Evolutionary conservation across 1,139 yeast species (phyloP), one percentile per base, ranked within the genome.

Genomic region (Kodamaea ohmeri): DNA sequence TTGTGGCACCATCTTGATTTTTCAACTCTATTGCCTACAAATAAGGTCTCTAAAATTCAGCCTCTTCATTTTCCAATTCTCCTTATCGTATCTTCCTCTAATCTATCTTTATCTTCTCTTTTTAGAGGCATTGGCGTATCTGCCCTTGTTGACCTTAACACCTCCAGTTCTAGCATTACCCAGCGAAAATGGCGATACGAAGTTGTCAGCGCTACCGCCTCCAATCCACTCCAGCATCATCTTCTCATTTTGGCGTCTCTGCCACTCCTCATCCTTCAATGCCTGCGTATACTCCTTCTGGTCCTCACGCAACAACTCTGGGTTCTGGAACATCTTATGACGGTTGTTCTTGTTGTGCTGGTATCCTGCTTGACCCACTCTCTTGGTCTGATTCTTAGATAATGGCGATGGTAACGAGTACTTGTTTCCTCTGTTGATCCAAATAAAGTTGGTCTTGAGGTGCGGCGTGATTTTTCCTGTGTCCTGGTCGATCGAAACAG

Each of bases 271-370:
- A 53, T 86, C 83, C 58, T 89, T 89, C 41, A 90, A 61, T 1
- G 96, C 95, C 58, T 84, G 82, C 51, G 79, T 80, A 60, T 92
- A 94, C 61, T 92, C 98, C 55, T 84, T 85, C 65, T 92, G 97
- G 61, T 94, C 99, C 60, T 87, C 97, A 50, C 95, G 76, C 43
- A 89, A 73, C 34, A 86, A 71, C 17, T 73, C 59, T n/a, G 76
- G 78, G 24, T 72, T 71, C 40, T 69, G 77, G 41, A 67, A 53
- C 29, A 73, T 68, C 48, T 73, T 77, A 46, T 73, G 75, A 43
- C 80, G 73, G 48, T 78, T 79, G 37, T 76, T 70, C 46, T 75
- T 75, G 51, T 76, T 76, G 54, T 84, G 92, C 49, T 80, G 86
- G 56, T 65, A 78, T 3, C 94, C 94, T 34, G 79, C 83, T 48